Evolutionary conservation across 768 basidiomycete genomes (phyloP).

Genomic region (Termitomyces sp.): DNA sequence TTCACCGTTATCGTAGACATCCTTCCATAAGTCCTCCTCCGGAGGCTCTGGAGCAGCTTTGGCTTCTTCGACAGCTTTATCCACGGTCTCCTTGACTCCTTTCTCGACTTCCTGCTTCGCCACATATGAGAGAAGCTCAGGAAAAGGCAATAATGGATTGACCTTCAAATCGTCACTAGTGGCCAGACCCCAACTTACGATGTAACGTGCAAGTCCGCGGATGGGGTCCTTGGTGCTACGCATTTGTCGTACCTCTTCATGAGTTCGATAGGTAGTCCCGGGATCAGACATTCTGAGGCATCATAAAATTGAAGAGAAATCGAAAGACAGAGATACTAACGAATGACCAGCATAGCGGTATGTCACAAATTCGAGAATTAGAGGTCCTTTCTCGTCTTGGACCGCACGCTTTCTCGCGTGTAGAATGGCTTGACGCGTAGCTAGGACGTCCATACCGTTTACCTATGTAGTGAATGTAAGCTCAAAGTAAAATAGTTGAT

Average conservation of each 20-base stretch:
- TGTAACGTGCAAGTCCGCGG: background rate
- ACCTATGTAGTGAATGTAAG: background rate
- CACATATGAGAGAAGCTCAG: background rate
- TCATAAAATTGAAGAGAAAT: background rate
- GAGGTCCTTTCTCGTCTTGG: background rate
- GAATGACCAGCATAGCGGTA: background rate
- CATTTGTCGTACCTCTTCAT: background rate
- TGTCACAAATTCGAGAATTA: background rate
- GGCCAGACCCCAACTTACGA: background rate
- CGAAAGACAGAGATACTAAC: background rate
- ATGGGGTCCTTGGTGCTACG: background rate
- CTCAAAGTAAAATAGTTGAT: background rate
- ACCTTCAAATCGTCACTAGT: background rate
- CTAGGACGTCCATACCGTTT: slow-evolving; percentile 98
- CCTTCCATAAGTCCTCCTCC: background rate
- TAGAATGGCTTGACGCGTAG: slow-evolving; percentile 75
- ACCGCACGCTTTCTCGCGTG: slow-evolving; percentile 79
- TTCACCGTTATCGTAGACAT: background rate
- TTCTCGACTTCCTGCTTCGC: background rate
- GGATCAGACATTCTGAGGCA: background rate
- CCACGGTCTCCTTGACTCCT: background rate
- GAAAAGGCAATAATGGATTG: background rate
- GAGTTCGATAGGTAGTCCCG: background rate
- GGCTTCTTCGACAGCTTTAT: background rate
- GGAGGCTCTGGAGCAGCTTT: background rate